Evolutionary conservation across 2,329 filamentous ascomycete species (phyloP).

Genomic region (Cladophialophora carrionii): DNA sequence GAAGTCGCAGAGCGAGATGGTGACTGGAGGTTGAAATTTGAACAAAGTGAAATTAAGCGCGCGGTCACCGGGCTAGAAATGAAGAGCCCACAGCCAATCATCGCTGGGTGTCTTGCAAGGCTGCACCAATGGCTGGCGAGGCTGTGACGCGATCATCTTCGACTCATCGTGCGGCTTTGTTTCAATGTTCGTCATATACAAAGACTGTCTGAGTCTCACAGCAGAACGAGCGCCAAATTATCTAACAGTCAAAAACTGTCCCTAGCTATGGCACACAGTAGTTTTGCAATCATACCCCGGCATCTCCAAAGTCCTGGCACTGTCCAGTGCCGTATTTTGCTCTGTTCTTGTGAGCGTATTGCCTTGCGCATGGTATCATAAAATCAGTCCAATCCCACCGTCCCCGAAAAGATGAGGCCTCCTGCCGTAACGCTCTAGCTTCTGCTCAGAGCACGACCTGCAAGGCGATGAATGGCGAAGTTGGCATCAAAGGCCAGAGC

Average conservation of each 20-base stretch:
- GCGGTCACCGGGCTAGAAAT: constrained; percentile 10
- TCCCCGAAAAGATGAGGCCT: constrained; percentile 12
- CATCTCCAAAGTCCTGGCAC: constrained; percentile 6
- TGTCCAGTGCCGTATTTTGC: constrained; percentile 11
- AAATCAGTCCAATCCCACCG: constrained; percentile 8
- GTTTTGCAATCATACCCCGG: constrained; percentile 11
- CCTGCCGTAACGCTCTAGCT: constrained; percentile 6
- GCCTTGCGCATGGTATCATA: constrained; percentile 29
- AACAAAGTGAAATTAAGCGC: constrained; percentile 17
- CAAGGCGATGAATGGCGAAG: not conserved
- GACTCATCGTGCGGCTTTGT: not conserved
- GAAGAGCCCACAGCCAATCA: constrained; percentile 17
- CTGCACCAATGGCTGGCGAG: constrained; percentile 10
- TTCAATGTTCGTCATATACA: constrained; percentile 20
- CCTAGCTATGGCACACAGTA: constrained; percentile 1
- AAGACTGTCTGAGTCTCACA: constrained; percentile 2
- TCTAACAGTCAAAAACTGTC: constrained; percentile 10
- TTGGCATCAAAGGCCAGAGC: not conserved
- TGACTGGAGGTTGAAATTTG: constrained; percentile 17
- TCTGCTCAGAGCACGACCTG: constrained; percentile 11
- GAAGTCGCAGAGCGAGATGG: not conserved
- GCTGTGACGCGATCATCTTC: constrained; percentile 7
- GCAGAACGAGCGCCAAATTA: constrained; percentile 1
- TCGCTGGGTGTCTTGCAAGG: constrained; percentile 17
- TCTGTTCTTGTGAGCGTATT: constrained; percentile 3